A percentile compares a stretch with the other conserved stretches of the same genome.
These are phyloP conservation scores for Cerioporus squamosus DNA, from an alignment of 1,284 basidiomycete genomes.

Conservation along the genomic window DNA sequence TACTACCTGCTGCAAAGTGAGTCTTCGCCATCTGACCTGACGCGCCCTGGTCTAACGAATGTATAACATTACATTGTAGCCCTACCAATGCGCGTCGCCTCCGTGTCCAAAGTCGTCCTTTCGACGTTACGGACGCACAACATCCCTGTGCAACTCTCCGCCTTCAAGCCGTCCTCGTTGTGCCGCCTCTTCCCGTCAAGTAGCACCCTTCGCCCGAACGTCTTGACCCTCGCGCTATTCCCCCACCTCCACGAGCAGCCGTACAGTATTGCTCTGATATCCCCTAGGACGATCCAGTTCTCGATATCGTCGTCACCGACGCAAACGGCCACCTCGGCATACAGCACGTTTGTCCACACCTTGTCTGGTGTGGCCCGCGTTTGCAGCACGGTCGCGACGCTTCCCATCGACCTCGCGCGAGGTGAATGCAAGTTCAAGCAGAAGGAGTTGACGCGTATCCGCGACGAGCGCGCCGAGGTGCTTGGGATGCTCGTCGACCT, in stretches of 20 bases:
- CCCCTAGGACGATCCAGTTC: slow-evolving; percentile 9
- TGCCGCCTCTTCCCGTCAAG: slow-evolving; percentile 51
- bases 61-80: slow-evolving; percentile 44
- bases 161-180: slow-evolving; percentile 55
- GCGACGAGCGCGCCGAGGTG: slow-evolving; percentile 65
- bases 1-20: slow-evolving; percentile 72
- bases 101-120: slow-evolving; percentile 47
- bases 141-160: slow-evolving; percentile 51
- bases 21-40: slow-evolving; percentile 27
- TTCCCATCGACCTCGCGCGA: slow-evolving; percentile 59
- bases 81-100: slow-evolving; percentile 56
- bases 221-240: slow-evolving; percentile 61
- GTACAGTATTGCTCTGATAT: slow-evolving; percentile 29
- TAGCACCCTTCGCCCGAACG: slow-evolving; percentile 47
- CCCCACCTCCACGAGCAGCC: slow-evolving; percentile 54
- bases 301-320: slow-evolving; percentile 20
- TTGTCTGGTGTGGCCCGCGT: slow-evolving; percentile 21
- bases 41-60: background rate
- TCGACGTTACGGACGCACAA: slow-evolving; percentile 48
- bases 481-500: slow-evolving; percentile 62
- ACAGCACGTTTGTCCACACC: slow-evolving; percentile 12
- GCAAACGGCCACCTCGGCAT: slow-evolving; percentile 25
- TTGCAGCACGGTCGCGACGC: slow-evolving; percentile 31
- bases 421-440: slow-evolving; percentile 69
- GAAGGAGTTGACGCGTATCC: slow-evolving; percentile 58